phyloP scores from a whole-genome alignment of 768 basidiomycete genomes.

The Boletus coccyginus region DNA sequence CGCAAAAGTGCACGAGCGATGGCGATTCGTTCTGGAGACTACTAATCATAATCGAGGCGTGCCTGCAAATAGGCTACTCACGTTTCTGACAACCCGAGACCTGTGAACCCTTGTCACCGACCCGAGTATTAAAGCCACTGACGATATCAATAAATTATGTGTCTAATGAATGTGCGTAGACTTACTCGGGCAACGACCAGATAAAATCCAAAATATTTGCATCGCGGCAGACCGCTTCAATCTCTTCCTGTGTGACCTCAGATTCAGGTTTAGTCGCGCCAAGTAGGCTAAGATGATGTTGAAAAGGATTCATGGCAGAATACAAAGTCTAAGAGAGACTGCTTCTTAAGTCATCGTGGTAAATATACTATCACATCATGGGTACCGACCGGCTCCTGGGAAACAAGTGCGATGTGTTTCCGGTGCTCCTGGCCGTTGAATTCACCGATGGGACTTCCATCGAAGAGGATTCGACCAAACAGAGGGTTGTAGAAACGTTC shows the following conservation, averaged over 20 bases:
- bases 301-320: slow-evolving; percentile 86
- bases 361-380: slow-evolving; percentile 6
- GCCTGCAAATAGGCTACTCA: slow-evolving; percentile 30
- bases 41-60: background rate
- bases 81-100: slow-evolving; percentile 88
- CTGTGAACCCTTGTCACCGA: slow-evolving; percentile 88
- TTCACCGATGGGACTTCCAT: slow-evolving; percentile 70
- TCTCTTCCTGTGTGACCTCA: slow-evolving; percentile 83
- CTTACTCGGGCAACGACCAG: slow-evolving; percentile 73
- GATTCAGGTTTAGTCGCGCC: slow-evolving; percentile 77
- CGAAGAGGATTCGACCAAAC: slow-evolving; percentile 68
- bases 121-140: slow-evolving; percentile 84
- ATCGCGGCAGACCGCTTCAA: slow-evolving; percentile 79
- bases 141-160: slow-evolving; percentile 5
- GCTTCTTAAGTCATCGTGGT: background rate
- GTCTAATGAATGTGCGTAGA: slow-evolving; percentile 5
- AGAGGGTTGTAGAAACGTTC: slow-evolving; percentile 85
- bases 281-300: slow-evolving; percentile 65
- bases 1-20: slow-evolving; percentile 91
- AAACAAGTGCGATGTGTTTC: slow-evolving; percentile 84
- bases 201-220: slow-evolving; percentile 95
- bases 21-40: slow-evolving; percentile 57
- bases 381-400: slow-evolving; percentile 66
- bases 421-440: slow-evolving; percentile 86
- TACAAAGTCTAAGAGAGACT: slow-evolving; percentile 57